Evolutionary conservation across 306 rosid species (phyloP).

Genomic region (Spatholobus suberectus): DNA sequence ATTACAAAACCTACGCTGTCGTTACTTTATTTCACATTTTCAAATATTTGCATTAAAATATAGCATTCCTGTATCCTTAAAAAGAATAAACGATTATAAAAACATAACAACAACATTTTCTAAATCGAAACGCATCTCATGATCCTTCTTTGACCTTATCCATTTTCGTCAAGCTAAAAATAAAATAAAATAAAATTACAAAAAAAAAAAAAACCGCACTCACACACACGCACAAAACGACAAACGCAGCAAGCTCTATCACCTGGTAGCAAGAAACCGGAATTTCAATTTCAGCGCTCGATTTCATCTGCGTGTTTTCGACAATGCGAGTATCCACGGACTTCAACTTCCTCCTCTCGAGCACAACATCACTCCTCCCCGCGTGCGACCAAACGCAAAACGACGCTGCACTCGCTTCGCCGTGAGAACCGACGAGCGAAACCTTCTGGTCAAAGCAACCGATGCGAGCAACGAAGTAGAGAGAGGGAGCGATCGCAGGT

Average conservation of each 20-base stretch:
- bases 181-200: neutral
- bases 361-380: constrained; percentile 42
- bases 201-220: neutral
- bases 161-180: neutral
- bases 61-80: neutral
- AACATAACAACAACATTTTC: neutral
- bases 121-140: neutral
- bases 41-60: neutral
- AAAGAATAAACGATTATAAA: neutral
- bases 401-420: constrained; percentile 36
- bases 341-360: constrained; percentile 62
- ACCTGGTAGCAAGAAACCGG: constrained; percentile 95
- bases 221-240: neutral
- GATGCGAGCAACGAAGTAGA: constrained; percentile 45
- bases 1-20: neutral
- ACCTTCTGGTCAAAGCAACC: constrained; percentile 27
- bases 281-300: constrained; percentile 73
- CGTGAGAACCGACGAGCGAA: constrained; percentile 41
- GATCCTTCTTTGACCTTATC: neutral
- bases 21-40: neutral
- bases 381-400: constrained; percentile 47
- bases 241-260: neutral
- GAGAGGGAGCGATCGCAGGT: constrained; percentile 50
- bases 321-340: constrained; percentile 61
- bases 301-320: constrained; percentile 44